These are phyloP conservation scores for Entonaema liquescens DNA, from an alignment of 495 filamentous ascomycete species.

Conservation along the genomic window DNA sequence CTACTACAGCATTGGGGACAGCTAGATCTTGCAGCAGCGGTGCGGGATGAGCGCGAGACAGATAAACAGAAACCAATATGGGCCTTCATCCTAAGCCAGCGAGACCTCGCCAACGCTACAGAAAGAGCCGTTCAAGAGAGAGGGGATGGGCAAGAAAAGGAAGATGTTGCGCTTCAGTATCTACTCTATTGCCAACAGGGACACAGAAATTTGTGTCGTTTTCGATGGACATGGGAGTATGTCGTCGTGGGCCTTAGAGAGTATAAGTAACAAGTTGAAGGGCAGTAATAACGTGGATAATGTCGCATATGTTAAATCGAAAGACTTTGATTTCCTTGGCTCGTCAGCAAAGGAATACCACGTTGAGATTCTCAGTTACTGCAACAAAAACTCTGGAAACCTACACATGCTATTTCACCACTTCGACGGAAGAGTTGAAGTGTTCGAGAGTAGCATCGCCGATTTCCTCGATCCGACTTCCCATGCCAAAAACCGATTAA, in stretches of 20 bases:
- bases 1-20: conserved; percentile 81
- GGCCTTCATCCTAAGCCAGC: conserved; percentile 85
- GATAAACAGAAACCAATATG: conserved; percentile 64
- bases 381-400: conserved; percentile 65
- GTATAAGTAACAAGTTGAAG: conserved; percentile 77
- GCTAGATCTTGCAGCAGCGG: conserved; percentile 78
- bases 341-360: conserved; percentile 48
- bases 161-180: conserved; percentile 78
- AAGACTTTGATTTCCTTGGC: conserved; percentile 72
- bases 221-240: conserved; percentile 86
- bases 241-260: conserved; percentile 95
- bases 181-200: conserved; percentile 84
- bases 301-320: conserved; percentile 75
- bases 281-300: conserved; percentile 82
- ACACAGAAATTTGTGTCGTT: conserved; percentile 86
- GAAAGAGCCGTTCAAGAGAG: conserved; percentile 75
- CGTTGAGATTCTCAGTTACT: conserved; percentile 78
- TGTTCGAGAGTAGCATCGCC: conserved; percentile 81
- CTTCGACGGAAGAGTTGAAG: conserved; percentile 85
- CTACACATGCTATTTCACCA: conserved; percentile 84
- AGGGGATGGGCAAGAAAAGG: conserved; percentile 64
- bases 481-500: conserved; percentile 65
- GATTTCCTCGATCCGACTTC: conserved; percentile 82
- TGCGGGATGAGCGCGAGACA: conserved; percentile 62
- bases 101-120: conserved; percentile 78